Percentiles rank a stretch among this genome's conserved stretches.
Conservation (phyloP, 305 asterid species). For the Rubia peregrina region DNA sequence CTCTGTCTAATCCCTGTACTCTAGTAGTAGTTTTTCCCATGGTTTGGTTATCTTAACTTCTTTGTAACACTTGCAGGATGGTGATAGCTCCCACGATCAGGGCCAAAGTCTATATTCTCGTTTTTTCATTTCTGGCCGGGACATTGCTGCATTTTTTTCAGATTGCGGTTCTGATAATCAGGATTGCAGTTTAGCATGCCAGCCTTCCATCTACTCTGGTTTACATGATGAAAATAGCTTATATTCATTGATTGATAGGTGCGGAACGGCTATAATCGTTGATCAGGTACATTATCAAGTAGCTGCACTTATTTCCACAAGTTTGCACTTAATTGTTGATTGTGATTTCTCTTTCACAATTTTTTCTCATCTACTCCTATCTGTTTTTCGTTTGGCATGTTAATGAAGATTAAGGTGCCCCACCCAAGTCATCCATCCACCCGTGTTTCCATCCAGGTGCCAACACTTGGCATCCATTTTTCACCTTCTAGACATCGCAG, state of each 20-base stretch:
- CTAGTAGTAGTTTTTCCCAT: background rate
- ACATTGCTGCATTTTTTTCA: constrained; percentile 87
- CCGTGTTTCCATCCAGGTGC: constrained; percentile 81
- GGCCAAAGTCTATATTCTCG: constrained; percentile 76
- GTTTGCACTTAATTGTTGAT: background rate
- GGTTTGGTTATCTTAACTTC: constrained; percentile 16
- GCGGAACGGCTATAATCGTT: constrained; percentile 87
- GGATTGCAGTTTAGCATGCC: constrained; percentile 47
- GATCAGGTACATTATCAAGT: constrained; percentile 62
- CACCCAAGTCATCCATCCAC: constrained; percentile 85
- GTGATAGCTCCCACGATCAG: constrained; percentile 47
- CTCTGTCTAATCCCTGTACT: constrained; percentile 8
- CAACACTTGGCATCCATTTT: constrained; percentile 89
- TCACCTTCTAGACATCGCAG: constrained; percentile 82
- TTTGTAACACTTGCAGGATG: constrained; percentile 46
- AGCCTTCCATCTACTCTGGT: constrained; percentile 44
- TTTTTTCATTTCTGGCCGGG: constrained; percentile 88
- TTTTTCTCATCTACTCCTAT: constrained; percentile 6
- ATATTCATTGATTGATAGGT: constrained; percentile 78
- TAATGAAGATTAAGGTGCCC: constrained; percentile 74
- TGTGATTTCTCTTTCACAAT: background rate
- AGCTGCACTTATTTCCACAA: background rate
- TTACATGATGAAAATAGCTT: constrained; percentile 47
- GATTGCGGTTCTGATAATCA: constrained; percentile 48
- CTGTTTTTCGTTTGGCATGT: constrained; percentile 14